Percentiles rank a stretch among this genome's conserved stretches.
Conservation (phyloP, 305 asterid genomes). For the Fraxinus greggii region DNA sequence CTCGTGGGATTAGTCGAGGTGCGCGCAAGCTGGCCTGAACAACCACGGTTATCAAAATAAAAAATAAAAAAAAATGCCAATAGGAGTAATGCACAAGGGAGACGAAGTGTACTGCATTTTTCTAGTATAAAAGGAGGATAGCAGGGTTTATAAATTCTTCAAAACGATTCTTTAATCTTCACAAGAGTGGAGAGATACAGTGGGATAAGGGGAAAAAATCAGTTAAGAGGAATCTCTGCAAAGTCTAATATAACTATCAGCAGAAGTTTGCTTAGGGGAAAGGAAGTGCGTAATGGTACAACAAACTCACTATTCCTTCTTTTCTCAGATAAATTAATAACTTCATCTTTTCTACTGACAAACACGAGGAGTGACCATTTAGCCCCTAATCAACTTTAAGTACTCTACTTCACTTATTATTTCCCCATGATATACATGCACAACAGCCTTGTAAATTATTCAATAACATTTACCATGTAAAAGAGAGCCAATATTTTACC, state of each 20-base stretch:
- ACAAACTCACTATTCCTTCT: neutral
- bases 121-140: neutral
- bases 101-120: neutral
- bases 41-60: no score
- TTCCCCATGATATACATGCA: neutral
- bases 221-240: neutral
- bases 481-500: slow-evolving; percentile 35
- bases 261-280: neutral
- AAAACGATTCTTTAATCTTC: neutral
- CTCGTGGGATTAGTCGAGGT: no score
- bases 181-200: neutral
- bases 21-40: no score
- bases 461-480: neutral
- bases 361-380: neutral
- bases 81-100: neutral
- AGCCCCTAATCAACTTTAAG: neutral
- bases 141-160: neutral
- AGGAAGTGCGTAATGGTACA: neutral
- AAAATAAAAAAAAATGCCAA: no score
- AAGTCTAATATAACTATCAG: neutral
- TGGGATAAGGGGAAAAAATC: neutral
- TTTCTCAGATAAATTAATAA: neutral
- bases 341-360: neutral
- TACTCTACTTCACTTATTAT: neutral
- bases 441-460: neutral